Base-by-base conservation (phyloP, 805 yeast species). In the Lipomyces japonicus region DNA sequence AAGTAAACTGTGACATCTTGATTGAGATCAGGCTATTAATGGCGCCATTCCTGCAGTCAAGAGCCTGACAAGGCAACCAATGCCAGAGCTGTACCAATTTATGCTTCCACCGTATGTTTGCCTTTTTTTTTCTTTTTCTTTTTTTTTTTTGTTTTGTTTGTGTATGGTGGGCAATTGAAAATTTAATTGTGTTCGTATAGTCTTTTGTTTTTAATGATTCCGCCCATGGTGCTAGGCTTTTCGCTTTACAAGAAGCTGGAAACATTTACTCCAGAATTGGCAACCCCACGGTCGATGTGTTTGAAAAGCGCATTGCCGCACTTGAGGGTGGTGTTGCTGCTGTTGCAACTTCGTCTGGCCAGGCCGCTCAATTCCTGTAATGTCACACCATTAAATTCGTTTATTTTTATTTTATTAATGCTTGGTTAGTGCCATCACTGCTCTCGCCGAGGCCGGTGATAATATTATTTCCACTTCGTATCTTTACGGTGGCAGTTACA, bases 401-500 rank as follows among this genome's bases (percentile, higher is more conserved):
- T 12, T 28, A 12, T 28, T 28, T 28, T 28, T 28, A 7, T 28
- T 28, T 28, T 28, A 7, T 28, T 28, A 7, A 6, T 34, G 16
- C 37, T 34, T 14, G 9, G 16, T 6, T 25, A 53, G 57, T 50
- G 44, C 56, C 4, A 46, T 54, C 28, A 40, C 58, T 6, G 53
- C 58, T 3, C 43, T 54, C 10, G 53, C 57, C 1, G 40, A 84
- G 60, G 68, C 79, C 48, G 97, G 97, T 62, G 95, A 88, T 66
- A 93, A 93, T 72, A 78, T 91, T 60, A 79, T 91, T 48, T 82
- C 96, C 26, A 83, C 96, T 22, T 79, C 95, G 4, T 87, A 67
- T 74, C 74, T 91, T 55, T 91, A 93, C 67, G 98, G 98, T 60
- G 98, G 98, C 63, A 90, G 97, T 51, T 89, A 84, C 73, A 91